phyloP scores from a whole-genome alignment of 495 filamentous ascomycete species.

The Terfezia claveryi region DNA sequence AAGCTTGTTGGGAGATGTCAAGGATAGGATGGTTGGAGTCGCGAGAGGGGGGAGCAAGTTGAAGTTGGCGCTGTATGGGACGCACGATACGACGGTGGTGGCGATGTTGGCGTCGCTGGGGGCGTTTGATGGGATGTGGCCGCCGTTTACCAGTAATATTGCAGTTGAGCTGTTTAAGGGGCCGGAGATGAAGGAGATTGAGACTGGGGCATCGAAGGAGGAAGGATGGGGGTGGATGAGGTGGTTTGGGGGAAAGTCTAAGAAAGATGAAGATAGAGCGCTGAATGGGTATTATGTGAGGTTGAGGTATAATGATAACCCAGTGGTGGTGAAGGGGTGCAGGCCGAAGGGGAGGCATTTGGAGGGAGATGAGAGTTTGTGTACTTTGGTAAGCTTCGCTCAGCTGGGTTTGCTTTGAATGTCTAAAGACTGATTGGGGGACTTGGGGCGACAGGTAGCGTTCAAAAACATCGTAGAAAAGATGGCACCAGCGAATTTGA shows the following conservation, averaged over 20 bases:
- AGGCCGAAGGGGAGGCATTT: constrained; percentile 56
- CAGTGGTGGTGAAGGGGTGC: constrained; percentile 65
- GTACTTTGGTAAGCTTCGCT: constrained; percentile 45
- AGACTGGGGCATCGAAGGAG: not conserved
- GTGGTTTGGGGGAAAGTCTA: not conserved
- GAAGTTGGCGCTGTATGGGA: constrained; percentile 58
- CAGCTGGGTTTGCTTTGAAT: not conserved
- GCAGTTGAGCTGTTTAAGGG: constrained; percentile 72
- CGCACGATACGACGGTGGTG: constrained; percentile 86
- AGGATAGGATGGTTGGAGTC: constrained; percentile 50
- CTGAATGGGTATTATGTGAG: constrained; percentile 67
- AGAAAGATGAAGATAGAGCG: not conserved
- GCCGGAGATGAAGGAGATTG: constrained; percentile 12
- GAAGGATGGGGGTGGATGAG: not conserved
- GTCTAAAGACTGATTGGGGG: constrained; percentile 13
- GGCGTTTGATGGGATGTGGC: constrained; percentile 60
- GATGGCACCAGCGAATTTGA: constrained; percentile 67
- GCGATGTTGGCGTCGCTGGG: constrained; percentile 58
- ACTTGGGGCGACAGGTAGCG: constrained; percentile 29
- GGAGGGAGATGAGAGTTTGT: constrained; percentile 73
- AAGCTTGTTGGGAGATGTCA: constrained; percentile 57
- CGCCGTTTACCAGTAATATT: constrained; percentile 75
- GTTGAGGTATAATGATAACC: constrained; percentile 73
- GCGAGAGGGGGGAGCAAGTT: constrained; percentile 22
- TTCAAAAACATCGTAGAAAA: constrained; percentile 87